Base-by-base conservation (phyloP, 176 grass and related monocot species). In the Oryza nivara region DNA sequence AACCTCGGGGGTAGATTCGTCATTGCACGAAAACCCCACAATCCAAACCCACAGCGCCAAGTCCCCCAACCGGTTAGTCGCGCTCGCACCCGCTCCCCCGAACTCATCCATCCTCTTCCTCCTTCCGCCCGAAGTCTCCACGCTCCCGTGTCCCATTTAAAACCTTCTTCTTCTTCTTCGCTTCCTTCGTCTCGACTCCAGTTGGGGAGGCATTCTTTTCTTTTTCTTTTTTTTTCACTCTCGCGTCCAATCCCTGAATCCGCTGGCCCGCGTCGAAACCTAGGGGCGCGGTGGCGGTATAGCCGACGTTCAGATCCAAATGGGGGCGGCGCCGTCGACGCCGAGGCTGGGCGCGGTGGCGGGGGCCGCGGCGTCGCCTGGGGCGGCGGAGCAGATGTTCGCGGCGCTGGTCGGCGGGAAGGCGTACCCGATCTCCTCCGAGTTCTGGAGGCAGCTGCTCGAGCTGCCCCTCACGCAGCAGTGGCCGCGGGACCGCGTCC, bases 371-470 rank as follows among this genome's bases (percentile, higher is more conserved):
- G 56, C 80, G 47, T 11, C 84, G 84, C 83, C 86, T 45, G 85
- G 84, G 77, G 76, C 83, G 0, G 91, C 91, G 61, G 96, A 96
- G 93, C 83, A 94, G 73, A 89, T 96, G 89, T 93, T 99, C 81
- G 83, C 89, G 2, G 88, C 90, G 47, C 92, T 99, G 74, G 96
- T 99, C 75, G 96, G 96, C 35, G 79, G 40, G 30, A 86, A 44
- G 83, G 73, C 96, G 23, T 93, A 94, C 88, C 91, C 93, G 51
- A 64, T 94, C 87, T 91, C 91, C 67, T 96, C 93, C 47, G 96
- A 96, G 86, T 96, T 99, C 91, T 99, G 96, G 96, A 88, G 70
- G 71, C 88, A 94, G 83, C 93, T 96, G 80, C 93, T 99, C 36
- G 88, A 96, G 88, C 88, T 99, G 78, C 96, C 96, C 47, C 91